A percentile compares a stretch with the other conserved stretches of the same genome.
These are phyloP conservation scores for Arctium minus DNA, from an alignment of 129 eudicot genomes.

Conservation along the genomic window DNA sequence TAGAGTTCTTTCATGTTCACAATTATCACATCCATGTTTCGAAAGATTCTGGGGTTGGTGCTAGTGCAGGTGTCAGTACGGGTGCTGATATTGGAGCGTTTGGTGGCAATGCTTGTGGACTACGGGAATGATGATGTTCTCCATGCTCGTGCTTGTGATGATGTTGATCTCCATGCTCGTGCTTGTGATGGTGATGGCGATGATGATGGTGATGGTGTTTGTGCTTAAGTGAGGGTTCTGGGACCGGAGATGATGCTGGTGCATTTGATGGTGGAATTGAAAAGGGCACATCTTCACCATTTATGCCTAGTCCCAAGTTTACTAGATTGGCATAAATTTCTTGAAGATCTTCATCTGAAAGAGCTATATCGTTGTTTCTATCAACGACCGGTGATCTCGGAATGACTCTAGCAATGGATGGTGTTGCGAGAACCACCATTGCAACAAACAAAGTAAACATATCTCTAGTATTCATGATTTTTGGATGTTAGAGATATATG, in stretches of 20 bases:
- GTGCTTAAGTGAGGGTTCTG: slow-evolving; percentile 12
- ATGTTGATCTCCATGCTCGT: not conserved
- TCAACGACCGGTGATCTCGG: not conserved
- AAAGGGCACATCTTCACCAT: not conserved
- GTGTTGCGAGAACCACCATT: slow-evolving; percentile 22
- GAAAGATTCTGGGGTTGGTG: not conserved
- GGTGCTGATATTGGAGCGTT: slow-evolving; percentile 1
- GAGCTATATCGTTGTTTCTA: not conserved
- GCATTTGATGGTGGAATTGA: slow-evolving; percentile 8
- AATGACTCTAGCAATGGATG: slow-evolving; percentile 18
- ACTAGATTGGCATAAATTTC: not conserved
- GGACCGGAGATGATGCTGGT: not conserved
- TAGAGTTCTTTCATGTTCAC: not conserved
- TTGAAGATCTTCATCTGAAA: slow-evolving; percentile 6
- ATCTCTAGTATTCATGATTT: slow-evolving; percentile 12
- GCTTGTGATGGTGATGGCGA: slow-evolving; percentile 40
- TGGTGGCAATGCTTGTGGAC: slow-evolving; percentile 18
- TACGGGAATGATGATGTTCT: slow-evolving; percentile 16
- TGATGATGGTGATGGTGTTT: not conserved
- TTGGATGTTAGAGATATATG: not conserved
- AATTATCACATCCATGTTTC: not conserved
- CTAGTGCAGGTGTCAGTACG: not conserved
- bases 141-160: not conserved
- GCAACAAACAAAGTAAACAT: slow-evolving; percentile 14
- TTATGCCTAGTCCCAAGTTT: not conserved